Evolutionary conservation across 2,329 filamentous ascomycete genomes (phyloP).

Genomic region (Scytalidium lignicola): DNA sequence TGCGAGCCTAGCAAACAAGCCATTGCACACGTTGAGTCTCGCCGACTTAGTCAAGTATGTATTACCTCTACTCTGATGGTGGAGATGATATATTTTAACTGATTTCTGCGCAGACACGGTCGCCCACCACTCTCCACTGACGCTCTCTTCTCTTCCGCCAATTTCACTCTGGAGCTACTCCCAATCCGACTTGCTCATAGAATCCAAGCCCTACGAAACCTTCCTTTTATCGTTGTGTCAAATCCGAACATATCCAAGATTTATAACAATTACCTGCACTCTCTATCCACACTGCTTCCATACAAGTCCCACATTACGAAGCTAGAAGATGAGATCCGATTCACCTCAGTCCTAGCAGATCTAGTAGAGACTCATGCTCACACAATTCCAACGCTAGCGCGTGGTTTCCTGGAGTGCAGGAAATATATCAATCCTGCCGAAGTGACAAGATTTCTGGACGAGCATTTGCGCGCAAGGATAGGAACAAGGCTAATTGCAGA

Average conservation of each 20-base stretch:
- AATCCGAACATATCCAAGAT: conserved; percentile 93
- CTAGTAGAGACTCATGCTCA: conserved; percentile 93
- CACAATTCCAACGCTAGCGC: conserved; percentile 87
- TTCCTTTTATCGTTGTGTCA: conserved; percentile 97
- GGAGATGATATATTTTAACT: background rate
- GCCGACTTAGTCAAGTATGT: conserved; percentile 80
- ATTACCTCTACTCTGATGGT: background rate
- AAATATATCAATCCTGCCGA: conserved; percentile 80
- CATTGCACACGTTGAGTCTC: conserved; percentile 76
- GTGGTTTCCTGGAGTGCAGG: conserved; percentile 87
- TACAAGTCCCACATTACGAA: conserved; percentile 62
- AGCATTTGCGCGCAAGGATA: conserved; percentile 88
- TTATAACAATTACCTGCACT: conserved; percentile 94
- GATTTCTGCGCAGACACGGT: conserved; percentile 47
- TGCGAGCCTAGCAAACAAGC: conserved; percentile 68
- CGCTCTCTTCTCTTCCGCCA: conserved; percentile 82
- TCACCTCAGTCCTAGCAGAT: conserved; percentile 89
- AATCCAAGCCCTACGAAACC: conserved; percentile 85
- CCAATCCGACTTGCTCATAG: conserved; percentile 90
- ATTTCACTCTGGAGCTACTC: conserved; percentile 90
- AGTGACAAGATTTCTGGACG: conserved; percentile 88
- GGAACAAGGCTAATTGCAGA: conserved; percentile 92
- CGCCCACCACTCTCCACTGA: conserved; percentile 76
- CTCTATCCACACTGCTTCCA: conserved; percentile 81
- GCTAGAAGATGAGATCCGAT: conserved; percentile 81